Evolutionary conservation across 116 monocot genomes (phyloP).

Genomic region (Cymodocea nodosa): DNA sequence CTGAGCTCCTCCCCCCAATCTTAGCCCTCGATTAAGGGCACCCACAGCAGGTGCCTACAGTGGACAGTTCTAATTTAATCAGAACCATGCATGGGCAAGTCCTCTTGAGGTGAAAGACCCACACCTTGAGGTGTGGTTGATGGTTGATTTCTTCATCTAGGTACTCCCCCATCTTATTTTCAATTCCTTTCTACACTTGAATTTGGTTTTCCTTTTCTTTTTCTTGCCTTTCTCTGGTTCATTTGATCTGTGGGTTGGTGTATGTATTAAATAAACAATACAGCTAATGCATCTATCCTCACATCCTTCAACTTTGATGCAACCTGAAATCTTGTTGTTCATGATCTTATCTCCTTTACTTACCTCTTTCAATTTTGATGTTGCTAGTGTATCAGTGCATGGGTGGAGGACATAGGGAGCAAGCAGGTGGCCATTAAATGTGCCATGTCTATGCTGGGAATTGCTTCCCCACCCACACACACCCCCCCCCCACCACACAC

Average conservation of each 20-base stretch:
- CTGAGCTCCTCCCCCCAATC: too few species aligned
- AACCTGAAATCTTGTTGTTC: conserved; percentile 6
- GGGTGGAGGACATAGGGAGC: not conserved
- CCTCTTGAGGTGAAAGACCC: not conserved
- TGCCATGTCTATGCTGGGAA: too few species aligned
- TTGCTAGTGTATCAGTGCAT: not conserved
- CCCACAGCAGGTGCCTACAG: too few species aligned
- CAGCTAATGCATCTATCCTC: not conserved
- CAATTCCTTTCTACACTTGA: not conserved
- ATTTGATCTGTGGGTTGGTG: conserved; percentile 5
- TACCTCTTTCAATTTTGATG: not conserved
- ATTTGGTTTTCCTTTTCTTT: not conserved
- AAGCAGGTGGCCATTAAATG: not conserved
- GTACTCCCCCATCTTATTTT: not conserved
- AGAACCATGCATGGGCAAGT: too few species aligned
- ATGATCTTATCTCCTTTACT: not conserved
- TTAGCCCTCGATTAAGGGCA: too few species aligned
- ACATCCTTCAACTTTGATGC: not conserved
- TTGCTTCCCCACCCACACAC: too few species aligned
- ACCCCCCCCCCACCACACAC: too few species aligned
- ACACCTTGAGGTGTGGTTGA: not conserved
- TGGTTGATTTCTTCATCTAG: not conserved
- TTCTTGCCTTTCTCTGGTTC: not conserved
- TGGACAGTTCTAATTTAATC: too few species aligned
- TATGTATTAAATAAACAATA: not conserved